Evolutionary conservation across 805 yeast genomes (phyloP), one percentile per base, ranked within the genome.

Genomic region (Saccharomycopsis fibuligera): DNA sequence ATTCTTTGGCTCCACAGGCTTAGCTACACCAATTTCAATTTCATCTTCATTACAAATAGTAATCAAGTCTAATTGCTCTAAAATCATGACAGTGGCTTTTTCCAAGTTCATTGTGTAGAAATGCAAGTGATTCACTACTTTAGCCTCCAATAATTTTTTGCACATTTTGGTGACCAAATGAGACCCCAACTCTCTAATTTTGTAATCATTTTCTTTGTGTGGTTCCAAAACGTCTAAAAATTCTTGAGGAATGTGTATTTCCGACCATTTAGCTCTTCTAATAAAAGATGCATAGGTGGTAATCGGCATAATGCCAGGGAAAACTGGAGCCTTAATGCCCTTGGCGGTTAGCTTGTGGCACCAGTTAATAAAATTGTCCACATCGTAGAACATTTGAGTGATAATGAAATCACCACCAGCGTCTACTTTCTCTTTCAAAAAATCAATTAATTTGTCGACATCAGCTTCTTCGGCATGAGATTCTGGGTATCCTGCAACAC

Each of bases 281-380:
- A 89, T 66, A 63, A 93, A 93, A 3, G 96, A 80, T 23, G 95
- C 85, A 67, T 91, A 90, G 2, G 96, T 87, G n/a, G 95, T 81
- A 50, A 93, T 90, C 21, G 99, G 99, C 99, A 93, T 93, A 65
- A 93, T 89, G 12, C 99, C 99, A 1, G 99, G 99, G 51, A 93
- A 83, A 56, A 93, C 86, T 25, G 98, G 98, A 35, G 72, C 72
- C 55, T 93, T 76, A 36, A 47, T 45, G 21, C 96, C 97, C 21
- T 70, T 69, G 21, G 73, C 79, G 57, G 91, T 76, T 48, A 91
- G 75, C 51, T 70, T 67, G 17, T 72, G 64, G 59, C 93, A 87
- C 99, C 99, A 93, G 10, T 66, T 58, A 50, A 93, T 75, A 65
- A 91, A 93, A 51, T 75, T 76, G 41, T 90, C 96, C 10, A 75